A percentile compares a stretch with the other conserved stretches of the same genome.
These are phyloP conservation scores for Hymenoscyphus infarciens DNA, from an alignment of 2,329 filamentous ascomycete species.

Conservation along the genomic window DNA sequence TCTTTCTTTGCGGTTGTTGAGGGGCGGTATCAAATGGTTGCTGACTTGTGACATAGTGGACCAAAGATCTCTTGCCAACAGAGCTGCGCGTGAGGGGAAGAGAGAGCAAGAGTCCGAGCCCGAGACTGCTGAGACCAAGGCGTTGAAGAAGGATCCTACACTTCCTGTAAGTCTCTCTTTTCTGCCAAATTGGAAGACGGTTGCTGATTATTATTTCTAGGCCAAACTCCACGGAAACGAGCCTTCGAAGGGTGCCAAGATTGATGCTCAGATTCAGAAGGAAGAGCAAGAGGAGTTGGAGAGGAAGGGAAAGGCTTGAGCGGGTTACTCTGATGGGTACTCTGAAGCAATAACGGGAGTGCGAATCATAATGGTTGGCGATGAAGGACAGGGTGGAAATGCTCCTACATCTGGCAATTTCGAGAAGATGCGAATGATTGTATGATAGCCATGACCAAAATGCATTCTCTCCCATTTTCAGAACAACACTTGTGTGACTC, in stretches of 20 bases:
- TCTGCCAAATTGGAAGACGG: constrained; percentile 1
- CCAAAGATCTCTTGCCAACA: constrained; percentile 68
- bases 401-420: neutral
- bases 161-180: constrained; percentile 43
- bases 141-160: constrained; percentile 50
- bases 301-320: constrained; percentile 51
- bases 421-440: neutral
- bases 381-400: neutral
- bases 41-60: constrained; percentile 51
- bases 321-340: neutral
- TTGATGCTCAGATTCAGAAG: constrained; percentile 64
- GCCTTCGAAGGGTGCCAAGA: constrained; percentile 67
- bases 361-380: neutral
- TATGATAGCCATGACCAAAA: neutral
- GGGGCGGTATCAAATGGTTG: neutral
- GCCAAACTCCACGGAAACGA: constrained; percentile 66
- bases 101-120: constrained; percentile 46
- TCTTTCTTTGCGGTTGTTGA: neutral
- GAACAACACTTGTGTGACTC: neutral
- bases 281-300: constrained; percentile 64
- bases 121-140: constrained; percentile 29
- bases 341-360: neutral
- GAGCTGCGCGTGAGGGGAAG: constrained; percentile 60
- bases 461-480: neutral
- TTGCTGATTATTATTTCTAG: neutral